These are phyloP conservation scores for Gossypium longicalyx DNA, from an alignment of 345 rosid species.

Conservation along the genomic window DNA sequence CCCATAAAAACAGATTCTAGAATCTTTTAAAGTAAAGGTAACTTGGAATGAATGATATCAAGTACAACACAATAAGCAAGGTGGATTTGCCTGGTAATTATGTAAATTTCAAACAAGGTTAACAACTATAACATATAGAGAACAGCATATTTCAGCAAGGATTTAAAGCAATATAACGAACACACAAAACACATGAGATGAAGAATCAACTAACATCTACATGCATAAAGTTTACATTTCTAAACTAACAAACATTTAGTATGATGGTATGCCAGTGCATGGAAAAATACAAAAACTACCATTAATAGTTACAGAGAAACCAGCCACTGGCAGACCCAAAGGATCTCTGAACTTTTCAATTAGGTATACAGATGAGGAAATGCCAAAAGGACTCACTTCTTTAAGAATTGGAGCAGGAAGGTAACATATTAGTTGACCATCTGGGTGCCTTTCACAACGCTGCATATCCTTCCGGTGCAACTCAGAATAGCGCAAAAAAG, in stretches of 20 bases:
- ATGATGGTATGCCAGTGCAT: background rate
- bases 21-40: background rate
- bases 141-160: background rate
- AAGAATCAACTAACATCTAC: background rate
- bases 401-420: slow-evolving; percentile 87
- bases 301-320: background rate
- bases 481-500: slow-evolving; percentile 70
- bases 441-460: slow-evolving; percentile 86
- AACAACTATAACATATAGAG: slow-evolving; percentile 2
- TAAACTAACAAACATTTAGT: background rate
- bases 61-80: slow-evolving; percentile 3
- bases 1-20: background rate
- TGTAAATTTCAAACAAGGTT: background rate
- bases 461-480: slow-evolving; percentile 54
- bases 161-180: background rate
- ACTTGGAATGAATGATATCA: background rate
- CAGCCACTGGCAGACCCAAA: background rate
- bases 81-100: background rate
- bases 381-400: slow-evolving; percentile 51
- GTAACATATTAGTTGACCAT: slow-evolving; percentile 83
- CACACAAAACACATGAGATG: background rate
- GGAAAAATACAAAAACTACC: background rate
- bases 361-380: slow-evolving; percentile 6
- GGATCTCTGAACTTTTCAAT: background rate
- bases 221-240: background rate